Percentiles rank a stretch among this genome's conserved stretches.
Evolutionary conservation across 192 early-diverging fungal genomes (phyloP).

Genomic region (Coemansia sp.): DNA sequence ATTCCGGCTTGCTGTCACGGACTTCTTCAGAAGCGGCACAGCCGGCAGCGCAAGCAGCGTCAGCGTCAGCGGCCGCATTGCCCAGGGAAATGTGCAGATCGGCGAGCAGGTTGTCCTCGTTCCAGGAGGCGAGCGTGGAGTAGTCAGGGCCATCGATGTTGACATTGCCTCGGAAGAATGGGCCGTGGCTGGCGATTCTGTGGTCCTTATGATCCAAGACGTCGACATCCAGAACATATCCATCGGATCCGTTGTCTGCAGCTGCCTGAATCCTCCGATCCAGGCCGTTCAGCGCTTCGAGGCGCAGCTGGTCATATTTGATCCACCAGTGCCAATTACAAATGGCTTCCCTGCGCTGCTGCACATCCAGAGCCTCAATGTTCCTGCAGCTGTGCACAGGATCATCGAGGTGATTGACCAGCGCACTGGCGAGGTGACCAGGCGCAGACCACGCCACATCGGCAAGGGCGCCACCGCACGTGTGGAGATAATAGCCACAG

Average conservation of each 20-base stretch:
- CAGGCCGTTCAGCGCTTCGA: constrained; percentile 75
- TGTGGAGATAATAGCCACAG: constrained; percentile 70
- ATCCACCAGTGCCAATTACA: constrained; percentile 88
- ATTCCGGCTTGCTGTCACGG: constrained; percentile 82
- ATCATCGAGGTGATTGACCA: constrained; percentile 80
- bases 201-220: constrained; percentile 69
- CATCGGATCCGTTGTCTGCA: constrained; percentile 83
- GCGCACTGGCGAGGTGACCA: constrained; percentile 77
- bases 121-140: constrained; percentile 75
- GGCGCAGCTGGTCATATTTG: constrained; percentile 93
- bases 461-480: constrained; percentile 68
- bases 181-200: constrained; percentile 94
- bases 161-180: constrained; percentile 72
- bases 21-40: constrained; percentile 86
- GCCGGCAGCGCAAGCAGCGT: constrained; percentile 66
- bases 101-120: constrained; percentile 81
- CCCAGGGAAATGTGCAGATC: constrained; percentile 82
- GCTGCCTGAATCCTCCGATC: constrained; percentile 61
- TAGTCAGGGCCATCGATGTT: constrained; percentile 78
- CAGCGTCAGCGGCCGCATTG: constrained; percentile 84
- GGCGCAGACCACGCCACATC: constrained; percentile 74
- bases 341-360: constrained; percentile 86
- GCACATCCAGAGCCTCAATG: constrained; percentile 81
- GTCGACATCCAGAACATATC: constrained; percentile 54
- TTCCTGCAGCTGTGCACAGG: constrained; percentile 73